Conservation (phyloP, 306 rosid species). For the Notholithocarpus densiflorus region DNA sequence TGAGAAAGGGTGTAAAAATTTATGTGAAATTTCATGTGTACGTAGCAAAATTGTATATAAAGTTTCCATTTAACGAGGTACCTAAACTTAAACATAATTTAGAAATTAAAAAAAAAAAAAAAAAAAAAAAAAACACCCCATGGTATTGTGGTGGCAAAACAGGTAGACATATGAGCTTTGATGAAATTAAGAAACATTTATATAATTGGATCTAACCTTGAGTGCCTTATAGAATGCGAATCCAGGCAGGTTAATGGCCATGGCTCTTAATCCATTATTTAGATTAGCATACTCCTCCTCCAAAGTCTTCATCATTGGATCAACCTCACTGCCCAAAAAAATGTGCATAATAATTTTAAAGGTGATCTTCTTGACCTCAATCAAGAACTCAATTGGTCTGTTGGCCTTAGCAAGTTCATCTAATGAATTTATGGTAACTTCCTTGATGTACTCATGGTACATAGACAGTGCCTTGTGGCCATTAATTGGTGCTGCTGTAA, state of each 20-base stretch:
- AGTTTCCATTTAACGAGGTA: no score
- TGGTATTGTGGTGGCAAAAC: no score
- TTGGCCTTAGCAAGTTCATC: conserved; percentile 52
- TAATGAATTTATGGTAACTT: conserved; percentile 40
- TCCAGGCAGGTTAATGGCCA: conserved; percentile 81
- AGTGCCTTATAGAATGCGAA: conserved; percentile 76
- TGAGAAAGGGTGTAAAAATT: no score
- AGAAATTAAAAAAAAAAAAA: no score
- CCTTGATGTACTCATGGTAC: conserved; percentile 63
- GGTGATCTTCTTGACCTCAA: conserved; percentile 63
- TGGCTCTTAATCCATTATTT: conserved; percentile 75
- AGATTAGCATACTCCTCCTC: conserved; percentile 71
- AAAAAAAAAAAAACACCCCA: no score
- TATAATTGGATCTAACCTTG: conserved; percentile 37
- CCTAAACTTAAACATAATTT: no score
- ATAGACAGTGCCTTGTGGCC: conserved; percentile 58
- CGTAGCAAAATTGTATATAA: no score
- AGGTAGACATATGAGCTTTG: no score
- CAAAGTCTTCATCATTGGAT: conserved; percentile 54
- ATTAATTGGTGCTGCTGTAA: conserved; percentile 40
- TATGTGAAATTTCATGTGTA: no score
- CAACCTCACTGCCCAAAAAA: conserved; percentile 71
- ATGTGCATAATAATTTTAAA: conserved; percentile 75
- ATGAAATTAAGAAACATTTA: no score
- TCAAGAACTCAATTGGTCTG: conserved; percentile 69